Conservation (phyloP, 148 eudicot genomes). For the Rheum nobile region DNA sequence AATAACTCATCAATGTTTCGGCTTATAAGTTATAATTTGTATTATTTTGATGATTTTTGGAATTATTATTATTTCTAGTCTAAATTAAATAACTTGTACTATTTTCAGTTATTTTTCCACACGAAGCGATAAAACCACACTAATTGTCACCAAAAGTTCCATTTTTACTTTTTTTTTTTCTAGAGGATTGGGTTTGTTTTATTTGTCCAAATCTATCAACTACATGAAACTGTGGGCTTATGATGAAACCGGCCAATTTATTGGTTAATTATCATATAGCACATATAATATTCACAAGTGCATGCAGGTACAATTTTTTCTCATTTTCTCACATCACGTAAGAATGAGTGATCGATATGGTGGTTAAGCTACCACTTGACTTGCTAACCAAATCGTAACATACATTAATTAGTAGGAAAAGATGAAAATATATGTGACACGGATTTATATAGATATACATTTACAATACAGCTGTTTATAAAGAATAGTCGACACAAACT, state of each 20-base stretch:
- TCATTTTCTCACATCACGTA: not conserved
- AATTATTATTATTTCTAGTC: no score
- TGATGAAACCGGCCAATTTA: not conserved
- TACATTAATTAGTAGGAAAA: not conserved
- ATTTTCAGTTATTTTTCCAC: no score
- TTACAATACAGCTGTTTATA: no score
- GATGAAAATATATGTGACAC: no score
- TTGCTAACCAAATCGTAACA: not conserved
- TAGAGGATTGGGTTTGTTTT: not conserved
- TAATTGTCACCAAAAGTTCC: not conserved
- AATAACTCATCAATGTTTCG: no score
- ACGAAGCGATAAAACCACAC: no score
- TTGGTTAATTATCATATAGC: not conserved
- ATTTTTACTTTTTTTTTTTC: not conserved
- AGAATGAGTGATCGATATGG: not conserved
- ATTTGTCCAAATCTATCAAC: not conserved
- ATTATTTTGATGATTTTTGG: no score
- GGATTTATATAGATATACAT: no score
- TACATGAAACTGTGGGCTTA: not conserved
- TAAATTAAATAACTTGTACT: no score
- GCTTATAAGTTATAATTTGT: no score
- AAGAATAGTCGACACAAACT: no score
- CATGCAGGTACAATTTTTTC: no score
- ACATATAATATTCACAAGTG: not conserved
- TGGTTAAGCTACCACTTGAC: conserved; percentile 5